Evolutionary conservation across 2,329 filamentous ascomycete genomes (phyloP).

Genomic region (Apiospora arundinis): DNA sequence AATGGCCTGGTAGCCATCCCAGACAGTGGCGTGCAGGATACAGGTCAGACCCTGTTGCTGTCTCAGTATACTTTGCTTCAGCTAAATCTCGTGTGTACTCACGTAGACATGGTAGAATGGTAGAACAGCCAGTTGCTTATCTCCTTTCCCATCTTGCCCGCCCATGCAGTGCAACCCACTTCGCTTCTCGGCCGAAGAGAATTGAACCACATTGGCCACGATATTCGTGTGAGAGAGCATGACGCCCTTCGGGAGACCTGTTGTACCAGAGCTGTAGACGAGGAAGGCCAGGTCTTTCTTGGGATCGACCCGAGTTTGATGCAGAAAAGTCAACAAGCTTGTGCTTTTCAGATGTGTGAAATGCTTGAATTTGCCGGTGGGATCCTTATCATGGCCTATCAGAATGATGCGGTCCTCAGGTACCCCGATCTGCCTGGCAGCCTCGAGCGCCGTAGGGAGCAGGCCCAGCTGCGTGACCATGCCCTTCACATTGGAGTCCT

Average conservation of each 20-base stretch:
- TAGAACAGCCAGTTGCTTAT: conserved; percentile 78
- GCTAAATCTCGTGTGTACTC: conserved; percentile 36
- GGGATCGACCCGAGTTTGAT: conserved; percentile 66
- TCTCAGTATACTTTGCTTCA: conserved; percentile 14
- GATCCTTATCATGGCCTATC: conserved; percentile 73
- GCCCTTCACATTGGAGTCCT: conserved; percentile 76
- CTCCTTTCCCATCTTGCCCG: conserved; percentile 65
- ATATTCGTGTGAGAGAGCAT: conserved; percentile 86
- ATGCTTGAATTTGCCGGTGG: conserved; percentile 67
- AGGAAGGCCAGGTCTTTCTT: conserved; percentile 80
- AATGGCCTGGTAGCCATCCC: conserved; percentile 69
- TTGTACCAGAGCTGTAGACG: conserved; percentile 90
- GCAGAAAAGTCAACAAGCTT: conserved; percentile 62
- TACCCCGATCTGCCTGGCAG: conserved; percentile 74
- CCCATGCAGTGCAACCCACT: conserved; percentile 62
- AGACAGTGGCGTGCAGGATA: conserved; percentile 70
- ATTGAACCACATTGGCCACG: conserved; percentile 73
- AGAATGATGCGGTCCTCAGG: conserved; percentile 75
- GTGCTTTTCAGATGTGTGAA: conserved; percentile 74
- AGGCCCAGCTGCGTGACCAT: conserved; percentile 76
- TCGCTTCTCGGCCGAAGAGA: conserved; percentile 57
- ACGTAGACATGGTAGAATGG: conserved; percentile 95
- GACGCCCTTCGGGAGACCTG: conserved; percentile 89
- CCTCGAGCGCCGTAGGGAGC: conserved; percentile 68
- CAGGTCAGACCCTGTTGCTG: conserved; percentile 67